Percentiles rank a stretch among this genome's conserved stretches.
These are phyloP conservation scores for Anastatica hierochuntica DNA, from an alignment of 345 rosid species.

Conservation along the genomic window DNA sequence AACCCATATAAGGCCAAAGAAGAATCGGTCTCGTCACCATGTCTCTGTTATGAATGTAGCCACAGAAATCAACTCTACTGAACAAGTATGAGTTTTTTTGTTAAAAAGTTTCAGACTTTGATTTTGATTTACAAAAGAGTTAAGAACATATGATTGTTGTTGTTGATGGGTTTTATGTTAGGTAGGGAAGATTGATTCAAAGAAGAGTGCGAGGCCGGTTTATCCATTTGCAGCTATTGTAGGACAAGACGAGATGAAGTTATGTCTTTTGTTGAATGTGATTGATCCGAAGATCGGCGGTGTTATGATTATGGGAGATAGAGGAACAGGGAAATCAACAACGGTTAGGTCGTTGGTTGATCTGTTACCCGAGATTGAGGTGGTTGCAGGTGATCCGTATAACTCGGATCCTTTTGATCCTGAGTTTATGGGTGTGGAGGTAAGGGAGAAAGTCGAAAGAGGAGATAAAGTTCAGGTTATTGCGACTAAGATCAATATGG, in stretches of 20 bases:
- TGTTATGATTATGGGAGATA: conserved; percentile 97
- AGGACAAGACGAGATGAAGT: conserved; percentile 98
- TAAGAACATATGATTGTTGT: too few relatives aligned
- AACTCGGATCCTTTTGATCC: conserved; percentile 93
- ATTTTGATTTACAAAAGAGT: not conserved
- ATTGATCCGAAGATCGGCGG: conserved; percentile 97
- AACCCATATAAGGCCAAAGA: conserved; percentile 39
- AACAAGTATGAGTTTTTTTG: conserved; percentile 36
- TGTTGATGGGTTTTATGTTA: conserved; percentile 14
- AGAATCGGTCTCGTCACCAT: conserved; percentile 43
- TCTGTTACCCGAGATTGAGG: conserved; percentile 76
- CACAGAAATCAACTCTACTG: conserved; percentile 57
- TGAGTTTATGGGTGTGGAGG: conserved; percentile 88
- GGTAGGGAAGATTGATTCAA: conserved; percentile 47
- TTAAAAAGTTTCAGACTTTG: not conserved
- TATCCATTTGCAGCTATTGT: conserved; percentile 96
- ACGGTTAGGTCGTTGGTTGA: conserved; percentile 87
- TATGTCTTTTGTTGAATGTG: conserved; percentile 82
- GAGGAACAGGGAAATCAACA: conserved; percentile 93
- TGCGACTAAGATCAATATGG: conserved; percentile 77
- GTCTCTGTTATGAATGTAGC: conserved; percentile 62
- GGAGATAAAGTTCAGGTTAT: conserved; percentile 44
- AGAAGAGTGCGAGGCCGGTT: conserved; percentile 84
- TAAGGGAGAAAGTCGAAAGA: conserved; percentile 45
- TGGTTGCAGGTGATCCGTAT: conserved; percentile 77